Evolutionary conservation across 192 early-diverging fungal genomes (phyloP), one percentile per base, ranked within the genome.

Genomic region (Podila minutissima): DNA sequence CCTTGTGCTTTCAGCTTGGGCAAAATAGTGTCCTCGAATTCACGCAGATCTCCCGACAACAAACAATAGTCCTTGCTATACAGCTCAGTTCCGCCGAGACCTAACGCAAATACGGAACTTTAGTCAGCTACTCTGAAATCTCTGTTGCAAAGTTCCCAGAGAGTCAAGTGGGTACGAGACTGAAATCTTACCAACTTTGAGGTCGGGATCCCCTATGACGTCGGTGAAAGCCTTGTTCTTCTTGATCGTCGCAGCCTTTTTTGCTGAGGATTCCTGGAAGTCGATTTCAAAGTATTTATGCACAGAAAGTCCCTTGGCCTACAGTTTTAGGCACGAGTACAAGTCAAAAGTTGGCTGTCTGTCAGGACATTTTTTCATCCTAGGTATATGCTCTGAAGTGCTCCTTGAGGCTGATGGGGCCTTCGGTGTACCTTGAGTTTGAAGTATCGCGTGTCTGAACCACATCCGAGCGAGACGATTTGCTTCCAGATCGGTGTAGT

Each of bases 391-490:
- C 38, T 41, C 38, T 12, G 38, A 2, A 55, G 20, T 55, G 24
- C 49, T 82, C 53, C 10, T 61, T 62, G n/a, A 9, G 46, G n/a
- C n/a, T 58, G 13, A 2, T 15, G 15, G 38, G 29, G 3, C 11
- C 9, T 41, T n/a, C n/a, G 9, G 11, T 11, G 38, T 64, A 90
- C 92, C 85, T 94, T 92, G 58, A 95, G 83, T 20, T 89, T 69
- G 81, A 98, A 97, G 69, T 93, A 98, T 24, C 96, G 88, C 0
- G 98, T 98, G 73, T 99, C 98, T 58, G 92, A 93, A 3, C 98
- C 98, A 8, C 95, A 95, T 17, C 98, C 98, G 11, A 98, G 71
- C 0, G 90, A 88, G 0, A 99, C 92, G 50, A 99, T 92, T 76
- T 99, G 95, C 59, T 92, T 91, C 59, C 83, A 86, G 37, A 59